Conservation (phyloP, 306 rosid genomes). For the Delonix regia region DNA sequence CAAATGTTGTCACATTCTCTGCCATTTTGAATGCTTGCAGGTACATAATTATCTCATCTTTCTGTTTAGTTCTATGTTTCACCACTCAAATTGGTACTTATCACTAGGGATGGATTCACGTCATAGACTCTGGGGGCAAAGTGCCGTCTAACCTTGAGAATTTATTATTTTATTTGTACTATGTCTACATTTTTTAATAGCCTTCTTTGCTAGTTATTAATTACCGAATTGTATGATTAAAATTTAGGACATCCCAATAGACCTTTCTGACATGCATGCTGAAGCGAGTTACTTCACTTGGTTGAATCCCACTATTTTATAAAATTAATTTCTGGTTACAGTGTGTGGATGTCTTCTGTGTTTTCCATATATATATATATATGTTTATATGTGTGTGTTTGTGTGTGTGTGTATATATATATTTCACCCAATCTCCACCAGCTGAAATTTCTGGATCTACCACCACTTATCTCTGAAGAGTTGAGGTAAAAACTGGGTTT, state of each 20-base stretch:
- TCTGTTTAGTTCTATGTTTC: neutral
- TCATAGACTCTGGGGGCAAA: neutral
- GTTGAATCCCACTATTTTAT: neutral
- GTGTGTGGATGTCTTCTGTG: neutral
- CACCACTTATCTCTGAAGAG: neutral
- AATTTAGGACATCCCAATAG: neutral
- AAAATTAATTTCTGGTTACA: neutral
- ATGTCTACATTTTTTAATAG: no score
- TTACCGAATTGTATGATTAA: neutral
- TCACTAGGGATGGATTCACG: neutral
- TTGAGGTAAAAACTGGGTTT: neutral
- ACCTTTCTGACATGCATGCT: neutral
- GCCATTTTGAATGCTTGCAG: conserved; percentile 98
- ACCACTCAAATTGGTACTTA: neutral
- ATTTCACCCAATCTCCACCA: neutral
- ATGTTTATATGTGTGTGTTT: no score
- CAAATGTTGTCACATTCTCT: conserved; percentile 67
- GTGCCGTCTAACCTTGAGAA: neutral
- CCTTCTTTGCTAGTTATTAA: neutral
- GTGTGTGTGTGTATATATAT: no score
- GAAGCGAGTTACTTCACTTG: no score
- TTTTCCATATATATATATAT: no score
- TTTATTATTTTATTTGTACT: neutral
- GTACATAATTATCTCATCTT: conserved; percentile 41
- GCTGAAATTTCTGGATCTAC: neutral